Evolutionary conservation across 306 rosid genomes (phyloP), one percentile per base, ranked within the genome.

Genomic region (Prunus armeniaca): DNA sequence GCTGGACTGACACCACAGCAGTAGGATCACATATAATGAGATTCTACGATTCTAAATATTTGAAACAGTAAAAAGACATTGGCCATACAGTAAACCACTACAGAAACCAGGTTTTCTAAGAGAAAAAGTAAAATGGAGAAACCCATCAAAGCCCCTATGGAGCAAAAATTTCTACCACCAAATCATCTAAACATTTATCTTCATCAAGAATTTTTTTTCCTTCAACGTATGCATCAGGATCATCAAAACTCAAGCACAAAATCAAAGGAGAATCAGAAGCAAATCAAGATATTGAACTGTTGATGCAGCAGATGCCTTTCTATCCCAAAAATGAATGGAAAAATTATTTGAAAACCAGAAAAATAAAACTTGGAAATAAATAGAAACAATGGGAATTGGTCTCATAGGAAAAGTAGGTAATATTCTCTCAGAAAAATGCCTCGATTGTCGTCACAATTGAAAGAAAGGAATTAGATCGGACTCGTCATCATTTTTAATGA

Each of bases 251-350:
- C 62, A 20, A 56, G 12, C 62, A 20, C 4, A 20, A 60, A 60
- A 28, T 27, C 65, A 60, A 60, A 60, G 19, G 65, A 60, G 65
- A 60, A 60, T 61, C 15, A 61, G 34, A 61, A 25, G 65, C 65
- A 61, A 61, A 25, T 61, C 38, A 61, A 60, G 65, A 24, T 60
- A 3, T 25, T 60, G 28, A 60, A 25, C 65, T 13, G 19, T 60
- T 60, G 65, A 27, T 13, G 32, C 65, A 60, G 65, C 38, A 60
- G 65, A 24, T 25, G 32, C 8, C 38, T 13, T 60, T 60, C 65
- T 4, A 60, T 25, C 38, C 18, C 38, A 25, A 60, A 49, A 60
- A 25, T 27, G 38, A 60, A 60, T 2, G 65, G 12, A 24, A 60
- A 25, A 12, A 4, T 12, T 13, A 25, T 13, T 25, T 12, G 25